Conservation (phyloP, 306 rosid species). For the Begonia masoniana region DNA sequence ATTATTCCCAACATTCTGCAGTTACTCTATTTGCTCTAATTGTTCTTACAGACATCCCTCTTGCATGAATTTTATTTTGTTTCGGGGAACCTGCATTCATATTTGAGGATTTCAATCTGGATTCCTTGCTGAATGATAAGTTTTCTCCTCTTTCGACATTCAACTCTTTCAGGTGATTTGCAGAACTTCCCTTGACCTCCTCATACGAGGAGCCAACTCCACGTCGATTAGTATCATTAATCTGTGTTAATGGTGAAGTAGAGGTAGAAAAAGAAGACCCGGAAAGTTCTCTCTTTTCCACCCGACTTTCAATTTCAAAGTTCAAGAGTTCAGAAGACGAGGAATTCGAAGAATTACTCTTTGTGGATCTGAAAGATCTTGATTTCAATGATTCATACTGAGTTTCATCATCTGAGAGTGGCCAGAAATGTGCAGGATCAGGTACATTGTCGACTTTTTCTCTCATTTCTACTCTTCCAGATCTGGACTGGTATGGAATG, state of each 20-base stretch:
- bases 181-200: slow-evolving; percentile 13
- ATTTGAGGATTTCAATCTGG: slow-evolving; percentile 13
- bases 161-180: slow-evolving; percentile 21
- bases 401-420: slow-evolving; percentile 59
- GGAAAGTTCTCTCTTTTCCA: slow-evolving; percentile 12
- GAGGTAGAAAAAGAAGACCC: slow-evolving; percentile 27
- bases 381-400: slow-evolving; percentile 45
- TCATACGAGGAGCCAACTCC: slow-evolving; percentile 23
- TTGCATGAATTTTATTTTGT: slow-evolving; percentile 23
- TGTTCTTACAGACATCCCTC: slow-evolving; percentile 85
- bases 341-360: slow-evolving; percentile 31
- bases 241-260: slow-evolving; percentile 21
- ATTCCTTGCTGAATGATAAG: slow-evolving; percentile 18
- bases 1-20: too few species aligned
- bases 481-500: slow-evolving; percentile 33
- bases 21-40: slow-evolving; percentile 34
- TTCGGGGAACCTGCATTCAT: slow-evolving; percentile 22
- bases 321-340: slow-evolving; percentile 12
- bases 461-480: slow-evolving; percentile 28
- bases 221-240: slow-evolving; percentile 21
- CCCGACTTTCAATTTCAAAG: slow-evolving; percentile 19
- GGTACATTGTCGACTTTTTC: slow-evolving; percentile 14
- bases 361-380: slow-evolving; percentile 23
- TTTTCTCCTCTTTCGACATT: slow-evolving; percentile 20
- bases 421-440: slow-evolving; percentile 40